Evolutionary conservation across 2,329 filamentous ascomycete species (phyloP).

Genomic region (Monosporascus sp.): DNA sequence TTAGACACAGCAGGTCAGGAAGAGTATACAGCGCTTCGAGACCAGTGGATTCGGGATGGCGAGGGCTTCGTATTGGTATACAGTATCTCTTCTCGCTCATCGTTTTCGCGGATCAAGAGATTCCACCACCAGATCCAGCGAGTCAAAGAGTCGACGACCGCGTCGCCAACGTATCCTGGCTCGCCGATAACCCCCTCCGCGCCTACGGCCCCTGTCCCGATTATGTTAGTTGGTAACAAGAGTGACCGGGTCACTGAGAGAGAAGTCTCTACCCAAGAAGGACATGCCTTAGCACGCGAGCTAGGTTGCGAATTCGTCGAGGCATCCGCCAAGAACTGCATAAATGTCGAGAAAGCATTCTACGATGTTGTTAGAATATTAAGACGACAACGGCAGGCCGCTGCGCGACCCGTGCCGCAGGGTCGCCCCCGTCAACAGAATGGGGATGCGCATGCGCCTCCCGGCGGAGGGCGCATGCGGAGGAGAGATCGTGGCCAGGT

Average conservation of each 20-base stretch:
- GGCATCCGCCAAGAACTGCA: slow-evolving; percentile 94
- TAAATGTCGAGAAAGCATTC: slow-evolving; percentile 97
- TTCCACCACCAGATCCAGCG: slow-evolving; percentile 97
- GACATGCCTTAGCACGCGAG: slow-evolving; percentile 83
- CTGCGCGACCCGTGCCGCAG: slow-evolving; percentile 32
- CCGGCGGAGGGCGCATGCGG: slow-evolving; percentile 20
- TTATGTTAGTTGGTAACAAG: slow-evolving; percentile 99
- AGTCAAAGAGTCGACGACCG: slow-evolving; percentile 84
- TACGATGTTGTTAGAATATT: slow-evolving; percentile 94
- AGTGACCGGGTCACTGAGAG: slow-evolving; percentile 93
- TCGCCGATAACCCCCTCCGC: slow-evolving; percentile 60
- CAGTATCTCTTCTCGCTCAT: slow-evolving; percentile 95
- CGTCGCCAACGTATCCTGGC: slow-evolving; percentile 71
- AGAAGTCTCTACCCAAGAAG: slow-evolving; percentile 95
- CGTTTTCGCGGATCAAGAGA: slow-evolving; percentile 88
- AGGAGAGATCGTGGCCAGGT: slow-evolving; percentile 23
- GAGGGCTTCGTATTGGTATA: slow-evolving; percentile 98
- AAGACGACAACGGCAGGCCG: slow-evolving; percentile 69
- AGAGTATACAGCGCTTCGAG: slow-evolving; percentile 92
- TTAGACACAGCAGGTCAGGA: slow-evolving; percentile 97
- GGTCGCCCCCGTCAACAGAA: slow-evolving; percentile 18
- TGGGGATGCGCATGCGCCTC: slow-evolving; percentile 14
- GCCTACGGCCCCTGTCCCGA: slow-evolving; percentile 69
- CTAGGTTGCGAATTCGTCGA: slow-evolving; percentile 95
- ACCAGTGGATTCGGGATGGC: slow-evolving; percentile 97